A percentile compares a stretch with the other conserved stretches of the same genome.
These are phyloP conservation scores for Fusarium oligoseptatum DNA, from an alignment of 2,329 filamentous ascomycete genomes.

Conservation along the genomic window DNA sequence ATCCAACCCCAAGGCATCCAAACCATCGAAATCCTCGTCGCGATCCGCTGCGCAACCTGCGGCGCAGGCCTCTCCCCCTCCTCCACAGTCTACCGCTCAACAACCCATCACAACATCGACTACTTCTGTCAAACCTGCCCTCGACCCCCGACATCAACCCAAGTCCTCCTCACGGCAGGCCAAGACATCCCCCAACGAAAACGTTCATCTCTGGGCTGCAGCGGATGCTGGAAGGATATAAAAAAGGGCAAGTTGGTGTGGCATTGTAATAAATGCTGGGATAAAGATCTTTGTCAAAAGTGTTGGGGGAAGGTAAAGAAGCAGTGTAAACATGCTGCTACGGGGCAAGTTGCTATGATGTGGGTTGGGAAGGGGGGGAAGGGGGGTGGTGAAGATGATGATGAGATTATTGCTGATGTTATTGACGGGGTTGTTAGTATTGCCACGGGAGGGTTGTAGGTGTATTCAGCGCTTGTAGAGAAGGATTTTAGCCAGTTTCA, in stretches of 20 bases:
- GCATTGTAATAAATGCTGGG: constrained; percentile 38
- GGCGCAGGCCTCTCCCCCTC: constrained; percentile 7
- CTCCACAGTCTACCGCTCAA: constrained; percentile 11
- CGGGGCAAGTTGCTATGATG: constrained; percentile 33
- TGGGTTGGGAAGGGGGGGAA: constrained; percentile 13
- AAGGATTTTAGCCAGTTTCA: background rate
- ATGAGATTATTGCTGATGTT: constrained; percentile 15
- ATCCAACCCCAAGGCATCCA: background rate
- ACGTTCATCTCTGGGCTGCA: constrained; percentile 11
- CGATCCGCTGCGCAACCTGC: constrained; percentile 6
- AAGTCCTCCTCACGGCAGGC: background rate
- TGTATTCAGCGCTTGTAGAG: background rate
- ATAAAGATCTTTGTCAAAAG: constrained; percentile 30
- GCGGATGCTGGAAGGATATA: constrained; percentile 26
- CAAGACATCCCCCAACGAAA: constrained; percentile 11
- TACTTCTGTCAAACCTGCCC: constrained; percentile 7
- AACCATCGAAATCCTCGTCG: constrained; percentile 11
- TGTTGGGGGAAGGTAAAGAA: constrained; percentile 33
- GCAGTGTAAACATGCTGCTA: constrained; percentile 32
- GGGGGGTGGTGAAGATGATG: background rate
- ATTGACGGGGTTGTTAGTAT: constrained; percentile 1
- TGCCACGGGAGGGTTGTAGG: background rate
- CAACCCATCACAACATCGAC: background rate
- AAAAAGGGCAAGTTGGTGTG: constrained; percentile 29
- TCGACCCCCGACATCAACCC: background rate